phyloP scores from a whole-genome alignment of 2,329 filamentous ascomycete species.

The Aspergillus alliaceus region DNA sequence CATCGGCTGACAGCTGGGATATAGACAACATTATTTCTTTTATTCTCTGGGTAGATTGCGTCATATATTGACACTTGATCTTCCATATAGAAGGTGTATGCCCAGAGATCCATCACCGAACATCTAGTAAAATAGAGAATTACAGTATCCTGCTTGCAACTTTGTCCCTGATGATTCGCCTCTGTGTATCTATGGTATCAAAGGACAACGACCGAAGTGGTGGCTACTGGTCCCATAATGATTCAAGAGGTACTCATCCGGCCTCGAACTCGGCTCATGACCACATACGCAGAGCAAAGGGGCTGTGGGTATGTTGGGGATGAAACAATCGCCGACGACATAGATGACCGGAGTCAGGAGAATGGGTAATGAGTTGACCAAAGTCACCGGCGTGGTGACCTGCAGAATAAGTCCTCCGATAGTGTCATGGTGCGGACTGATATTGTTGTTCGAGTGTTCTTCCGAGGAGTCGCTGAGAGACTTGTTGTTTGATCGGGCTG shows the following conservation, averaged over 20 bases:
- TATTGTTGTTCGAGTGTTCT: not conserved
- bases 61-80: not conserved
- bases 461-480: not conserved
- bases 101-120: not conserved
- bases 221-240: constrained; percentile 23
- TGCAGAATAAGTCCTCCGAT: not conserved
- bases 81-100: not conserved
- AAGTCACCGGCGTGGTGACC: not conserved
- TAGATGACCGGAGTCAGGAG: not conserved
- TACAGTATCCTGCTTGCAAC: constrained; percentile 38
- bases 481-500: not conserved
- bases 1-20: not conserved
- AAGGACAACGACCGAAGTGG: constrained; percentile 10
- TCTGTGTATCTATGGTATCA: constrained; percentile 28
- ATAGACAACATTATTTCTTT: not conserved
- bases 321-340: not conserved
- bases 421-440: not conserved
- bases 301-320: constrained; percentile 2
- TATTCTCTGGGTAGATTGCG: not conserved
- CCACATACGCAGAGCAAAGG: constrained; percentile 2
- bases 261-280: not conserved
- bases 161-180: constrained; percentile 33
- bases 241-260: constrained; percentile 4
- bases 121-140: constrained; percentile 20
- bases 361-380: not conserved